Evolutionary conservation across 345 rosid genomes (phyloP), one percentile per base, ranked within the genome.

Genomic region (Heritiera fomes): DNA sequence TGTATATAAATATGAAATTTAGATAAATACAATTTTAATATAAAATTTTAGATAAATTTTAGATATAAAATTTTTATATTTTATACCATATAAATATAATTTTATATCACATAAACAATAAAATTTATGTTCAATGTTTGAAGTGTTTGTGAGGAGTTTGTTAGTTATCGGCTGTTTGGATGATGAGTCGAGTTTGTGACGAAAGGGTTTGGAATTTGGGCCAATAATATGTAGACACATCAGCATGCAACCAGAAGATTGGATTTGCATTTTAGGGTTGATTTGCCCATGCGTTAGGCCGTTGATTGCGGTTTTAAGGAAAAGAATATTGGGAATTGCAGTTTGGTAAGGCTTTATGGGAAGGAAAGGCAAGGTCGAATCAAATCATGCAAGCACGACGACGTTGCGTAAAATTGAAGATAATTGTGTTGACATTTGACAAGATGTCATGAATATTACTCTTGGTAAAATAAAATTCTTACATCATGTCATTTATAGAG

Each of bases 291-390:
- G 30, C 80, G 72, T 83, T 78, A 78, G 84, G 84, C 87, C 92
- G 90, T 82, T 69, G 84, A 85, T 86, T 84, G 85, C 90, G 94
- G 91, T 74, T 81, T 71, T 59, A 68, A 52, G 41, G 41, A 86
- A 87, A 82, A 77, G 61, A 76, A 77, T 80, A 79, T 81, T 79
- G 87, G 86, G 82, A 85, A 84, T 83, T 77, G 85, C 75, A 81
- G 84, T 62, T 73, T 80, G 45, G 78, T 81, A 56, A 71, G 23
- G 41, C 80, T 78, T 79, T 78, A 58, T 46, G 0, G 8, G 14
- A 73, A 80, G 83, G 76, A 23, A 45, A 75, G 69, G 61, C n/a
- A 8, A 56, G 5, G 62, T 72, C 76, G 40, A 72, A 72, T 73
- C 76, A 63, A 23, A 23, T 23, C 28, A 23, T 23, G 28, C 28